Conservation (phyloP, 495 filamentous ascomycete species). For the Tetracladium marchalianum region DNA sequence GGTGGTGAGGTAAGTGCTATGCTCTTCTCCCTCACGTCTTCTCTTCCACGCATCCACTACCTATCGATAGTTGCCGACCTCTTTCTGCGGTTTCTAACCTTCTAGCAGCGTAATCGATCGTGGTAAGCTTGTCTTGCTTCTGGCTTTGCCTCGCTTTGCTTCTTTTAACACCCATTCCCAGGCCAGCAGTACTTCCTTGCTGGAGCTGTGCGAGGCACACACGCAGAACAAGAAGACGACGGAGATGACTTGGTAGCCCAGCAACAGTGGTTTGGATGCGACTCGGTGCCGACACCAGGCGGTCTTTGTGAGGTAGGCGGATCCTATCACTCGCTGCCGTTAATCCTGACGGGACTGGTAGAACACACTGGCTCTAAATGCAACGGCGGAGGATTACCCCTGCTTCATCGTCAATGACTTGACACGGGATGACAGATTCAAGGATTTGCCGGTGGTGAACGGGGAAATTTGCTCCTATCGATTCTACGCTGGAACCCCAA, state of each 20-base stretch:
- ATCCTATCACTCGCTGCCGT: neutral
- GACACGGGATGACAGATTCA: slow-evolving; percentile 35
- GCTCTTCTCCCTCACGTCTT: neutral
- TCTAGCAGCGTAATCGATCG: neutral
- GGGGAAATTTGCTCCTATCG: slow-evolving; percentile 27
- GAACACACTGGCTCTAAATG: slow-evolving; percentile 8
- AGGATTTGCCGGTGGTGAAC: slow-evolving; percentile 27
- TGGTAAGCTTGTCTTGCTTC: neutral
- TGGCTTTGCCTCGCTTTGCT: neutral
- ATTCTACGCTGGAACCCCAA: slow-evolving; percentile 61
- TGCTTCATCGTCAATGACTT: slow-evolving; percentile 32
- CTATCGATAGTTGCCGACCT: neutral
- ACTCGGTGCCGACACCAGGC: slow-evolving; percentile 5
- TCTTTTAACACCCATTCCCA: neutral
- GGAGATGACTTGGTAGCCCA: neutral
- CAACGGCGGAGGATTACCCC: slow-evolving; percentile 2
- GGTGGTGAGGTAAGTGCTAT: slow-evolving; percentile 11
- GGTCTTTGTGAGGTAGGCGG: slow-evolving; percentile 14
- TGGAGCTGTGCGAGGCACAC: slow-evolving; percentile 1
- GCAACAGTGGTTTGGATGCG: slow-evolving; percentile 12
- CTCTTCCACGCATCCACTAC: neutral
- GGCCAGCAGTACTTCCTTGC: slow-evolving; percentile 14
- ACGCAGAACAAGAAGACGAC: neutral
- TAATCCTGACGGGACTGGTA: neutral
- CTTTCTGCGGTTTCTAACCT: neutral